These are phyloP conservation scores for Coprinellus aureogranulatus DNA, from an alignment of 768 basidiomycete species.

Conservation along the genomic window DNA sequence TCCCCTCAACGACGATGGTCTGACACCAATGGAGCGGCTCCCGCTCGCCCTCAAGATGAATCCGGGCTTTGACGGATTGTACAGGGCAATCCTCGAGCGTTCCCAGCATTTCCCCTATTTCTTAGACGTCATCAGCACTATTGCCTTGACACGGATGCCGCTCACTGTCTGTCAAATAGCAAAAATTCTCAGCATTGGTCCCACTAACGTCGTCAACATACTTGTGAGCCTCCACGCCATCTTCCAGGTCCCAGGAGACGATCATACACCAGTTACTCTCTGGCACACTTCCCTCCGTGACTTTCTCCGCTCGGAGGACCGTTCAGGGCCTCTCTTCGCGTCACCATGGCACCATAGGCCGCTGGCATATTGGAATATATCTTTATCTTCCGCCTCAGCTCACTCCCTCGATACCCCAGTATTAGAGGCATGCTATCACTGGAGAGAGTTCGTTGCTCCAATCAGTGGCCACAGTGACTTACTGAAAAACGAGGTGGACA, in stretches of 20 bases:
- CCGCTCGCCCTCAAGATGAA: neutral
- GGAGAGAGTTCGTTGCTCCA: too few relatives aligned
- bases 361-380: too few relatives aligned
- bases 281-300: neutral
- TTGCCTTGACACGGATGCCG: neutral
- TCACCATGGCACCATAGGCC: neutral
- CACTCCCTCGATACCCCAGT: too few relatives aligned
- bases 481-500: too few relatives aligned
- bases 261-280: neutral
- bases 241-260: neutral
- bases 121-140: neutral
- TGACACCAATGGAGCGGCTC: neutral
- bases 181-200: neutral
- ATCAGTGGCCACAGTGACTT: too few relatives aligned
- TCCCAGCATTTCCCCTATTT: neutral
- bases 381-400: too few relatives aligned
- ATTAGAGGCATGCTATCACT: too few relatives aligned
- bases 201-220: neutral
- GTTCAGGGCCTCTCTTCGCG: neutral
- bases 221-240: neutral
- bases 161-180: neutral
- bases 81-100: neutral
- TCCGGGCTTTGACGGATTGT: neutral
- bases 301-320: neutral
- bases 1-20: neutral